These are phyloP conservation scores for Eucalyptus pauciflora DNA, from an alignment of 345 rosid genomes.

Conservation along the genomic window DNA sequence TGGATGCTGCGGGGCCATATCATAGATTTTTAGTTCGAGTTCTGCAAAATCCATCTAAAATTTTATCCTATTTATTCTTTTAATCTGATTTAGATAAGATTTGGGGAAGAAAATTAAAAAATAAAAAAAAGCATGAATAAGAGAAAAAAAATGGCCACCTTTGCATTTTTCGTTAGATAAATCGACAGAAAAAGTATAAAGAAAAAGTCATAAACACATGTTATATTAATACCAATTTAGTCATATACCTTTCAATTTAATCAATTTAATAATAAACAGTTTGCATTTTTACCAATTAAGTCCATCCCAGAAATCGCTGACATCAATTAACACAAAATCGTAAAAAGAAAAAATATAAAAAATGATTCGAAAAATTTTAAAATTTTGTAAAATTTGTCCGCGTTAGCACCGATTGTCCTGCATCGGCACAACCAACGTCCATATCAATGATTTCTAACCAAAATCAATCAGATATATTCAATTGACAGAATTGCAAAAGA, in stretches of 20 bases:
- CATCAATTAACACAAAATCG: no score
- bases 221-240: no score
- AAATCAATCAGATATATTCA: no score
- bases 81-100: background rate
- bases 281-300: no score
- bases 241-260: no score
- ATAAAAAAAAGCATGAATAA: background rate
- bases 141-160: background rate
- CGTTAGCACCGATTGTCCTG: no score
- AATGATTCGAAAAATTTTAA: fast-evolving
- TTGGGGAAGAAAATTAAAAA: background rate
- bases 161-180: background rate
- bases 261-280: fast-evolving
- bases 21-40: background rate
- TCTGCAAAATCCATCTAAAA: background rate
- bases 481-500: no score
- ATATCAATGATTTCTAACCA: no score
- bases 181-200: background rate
- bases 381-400: no score
- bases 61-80: background rate
- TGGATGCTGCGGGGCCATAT: background rate
- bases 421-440: fast-evolving
- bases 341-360: no score
- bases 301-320: fast-evolving
- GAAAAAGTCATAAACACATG: no score